Base-by-base conservation (phyloP, 2,329 filamentous ascomycete species). In the Alternaria sp. region DNA sequence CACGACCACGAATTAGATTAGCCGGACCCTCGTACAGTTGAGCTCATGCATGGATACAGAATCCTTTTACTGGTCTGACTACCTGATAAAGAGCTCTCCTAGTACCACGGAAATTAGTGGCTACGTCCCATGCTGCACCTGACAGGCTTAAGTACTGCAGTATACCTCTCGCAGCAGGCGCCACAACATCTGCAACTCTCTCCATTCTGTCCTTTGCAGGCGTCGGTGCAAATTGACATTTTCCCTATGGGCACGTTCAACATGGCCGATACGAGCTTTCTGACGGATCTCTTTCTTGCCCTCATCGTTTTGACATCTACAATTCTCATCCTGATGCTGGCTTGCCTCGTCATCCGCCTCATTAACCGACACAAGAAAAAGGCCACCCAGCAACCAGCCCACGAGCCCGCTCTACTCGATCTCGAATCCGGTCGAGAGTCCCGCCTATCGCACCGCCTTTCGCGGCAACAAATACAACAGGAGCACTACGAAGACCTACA, bases 301-400 rank as follows among this genome's bases (percentile, higher is more conserved):
- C 62, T 73, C 2, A 61, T 68, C n/a, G 51, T 69, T 11, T 45
- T 73, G 7, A 62, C 57, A 6, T 65, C 65, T 44, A 54, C 52
- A 0, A 54, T 72, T 25, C 60, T 73, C 25, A 54, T 61, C 28
- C 36, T 69, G 25, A 45, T 73, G 8, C n/a, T 69, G 17, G n/a
- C 65, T n/a, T 72, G 64, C 62, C 36, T 72, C 5, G 17, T 64
- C 15, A 58, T 65, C 15, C 61, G 61, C 44, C 62, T 57, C 49
- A 54, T 58, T 52, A 67, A 61, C 9, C 59, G 62, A n/a, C 21
- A 36, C 46, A 58, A 54, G 5, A 21, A 25, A 15, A 30, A 46
- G 32, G 6, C 46, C 9, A 25, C 5, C 17, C n/a, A 36, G 11
- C 47, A 54, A 8, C 46, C 56, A 57, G 44, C 28, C 1, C 17